Conservation (phyloP, 129 eudicot genomes). For the Calendula officinalis region DNA sequence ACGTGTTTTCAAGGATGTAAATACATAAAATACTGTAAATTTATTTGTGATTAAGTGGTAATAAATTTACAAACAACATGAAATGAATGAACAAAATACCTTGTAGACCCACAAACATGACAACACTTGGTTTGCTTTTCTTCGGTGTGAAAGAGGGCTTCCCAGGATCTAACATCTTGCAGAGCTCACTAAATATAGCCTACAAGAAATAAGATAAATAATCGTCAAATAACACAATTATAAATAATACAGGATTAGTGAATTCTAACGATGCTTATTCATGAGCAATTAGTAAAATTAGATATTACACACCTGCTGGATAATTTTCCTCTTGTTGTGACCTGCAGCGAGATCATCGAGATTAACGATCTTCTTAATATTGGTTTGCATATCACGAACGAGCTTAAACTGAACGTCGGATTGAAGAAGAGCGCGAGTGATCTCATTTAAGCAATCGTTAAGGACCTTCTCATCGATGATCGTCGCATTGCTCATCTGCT, state of each 20-base stretch:
- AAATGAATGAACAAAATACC: slow-evolving; percentile 40
- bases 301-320: slow-evolving; percentile 57
- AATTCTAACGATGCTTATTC: not conserved
- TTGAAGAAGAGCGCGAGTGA: slow-evolving; percentile 86
- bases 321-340: slow-evolving; percentile 80
- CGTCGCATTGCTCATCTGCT: slow-evolving; percentile 99
- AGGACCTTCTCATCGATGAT: slow-evolving; percentile 91
- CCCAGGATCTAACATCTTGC: slow-evolving; percentile 94
- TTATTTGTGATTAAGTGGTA: not conserved
- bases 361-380: slow-evolving; percentile 85
- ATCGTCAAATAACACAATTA: slow-evolving; percentile 7
- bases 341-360: slow-evolving; percentile 96
- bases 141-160: slow-evolving; percentile 79
- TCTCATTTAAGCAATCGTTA: slow-evolving; percentile 19
- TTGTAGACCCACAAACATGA: slow-evolving; percentile 98
- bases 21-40: not conserved
- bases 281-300: not conserved
- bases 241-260: slow-evolving; percentile 6
- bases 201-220: no score
- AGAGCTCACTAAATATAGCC: slow-evolving; percentile 85
- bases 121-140: slow-evolving; percentile 77
- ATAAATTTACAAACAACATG: not conserved
- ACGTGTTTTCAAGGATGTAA: not conserved
- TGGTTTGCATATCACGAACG: slow-evolving; percentile 71
- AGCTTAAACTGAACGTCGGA: slow-evolving; percentile 89